Base-by-base conservation (phyloP, 257 asterid genomes). In the Petrea volubilis region DNA sequence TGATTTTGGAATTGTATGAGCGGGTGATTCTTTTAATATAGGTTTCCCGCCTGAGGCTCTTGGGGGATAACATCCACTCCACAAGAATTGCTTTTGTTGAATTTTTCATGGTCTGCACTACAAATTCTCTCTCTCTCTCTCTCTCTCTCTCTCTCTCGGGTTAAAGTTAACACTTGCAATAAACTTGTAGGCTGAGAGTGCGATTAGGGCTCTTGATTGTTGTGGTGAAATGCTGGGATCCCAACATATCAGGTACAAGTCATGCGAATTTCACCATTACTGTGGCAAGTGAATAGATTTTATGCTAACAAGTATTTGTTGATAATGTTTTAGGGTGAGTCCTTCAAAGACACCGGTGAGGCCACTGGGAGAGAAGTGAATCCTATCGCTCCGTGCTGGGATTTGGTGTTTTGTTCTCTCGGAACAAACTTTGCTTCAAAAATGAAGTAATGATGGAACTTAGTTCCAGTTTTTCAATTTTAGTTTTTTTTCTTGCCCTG, bases 341-440 rank as follows among this genome's bases (percentile, higher is more conserved):
- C 98, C 98, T 77, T 93, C 98, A 41, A 93, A 93, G 94, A 93
- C 98, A 15, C 98, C 97, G 0, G 96, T 93, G 80, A 91, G 97
- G 94, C 96, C 97, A 11, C 86, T 11, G 3, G 88, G n/a, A n/a
- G n/a, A n/a, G n/a, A n/a, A n/a, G n/a, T n/a, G n/a, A n/a, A n/a
- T n/a, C n/a, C n/a, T n/a, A n/a, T n/a, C n/a, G n/a, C n/a, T n/a
- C n/a, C 47, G 66, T 80, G 38, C 60, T 8, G 65, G 79, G 66
- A 34, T 64, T 66, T 56, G 61, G 80, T 65, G 85, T n/a, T 76
- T 55, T 74, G 65, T 70, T 85, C 76, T 82, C 71, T 64, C 67
- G 84, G 81, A 76, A 71, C 82, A 76, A 71, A 71, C 70, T n/a
- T n/a, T 60, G 52, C 71, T 74, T 77, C 65, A 46, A 61, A 47